Evolutionary conservation across 2,329 filamentous ascomycete genomes (phyloP), one percentile per base, ranked within the genome.

Genomic region (Cryphonectria parasitica): DNA sequence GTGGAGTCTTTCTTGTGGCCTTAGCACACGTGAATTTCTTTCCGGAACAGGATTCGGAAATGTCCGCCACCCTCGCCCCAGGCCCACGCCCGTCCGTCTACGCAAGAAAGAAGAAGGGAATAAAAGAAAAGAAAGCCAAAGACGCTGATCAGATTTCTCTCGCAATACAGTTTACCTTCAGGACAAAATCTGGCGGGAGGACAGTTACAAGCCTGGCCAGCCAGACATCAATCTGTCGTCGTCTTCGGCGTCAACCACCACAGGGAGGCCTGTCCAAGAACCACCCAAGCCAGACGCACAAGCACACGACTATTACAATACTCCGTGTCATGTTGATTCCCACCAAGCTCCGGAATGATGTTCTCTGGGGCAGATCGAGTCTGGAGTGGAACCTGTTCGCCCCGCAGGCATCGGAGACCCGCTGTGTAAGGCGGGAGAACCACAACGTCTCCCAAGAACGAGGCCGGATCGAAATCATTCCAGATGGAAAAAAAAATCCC

Each of bases 41-140:
- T 17, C 39, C 56, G 43, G 41, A n/a, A 4, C 19, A 68, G 66
- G n/a, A 45, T 52, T 28, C 66, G 66, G 66, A 54, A 63, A 62
- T 63, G 25, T 63, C 66, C 66, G 66, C 36, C 25, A 2, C 31
- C 43, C 43, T 60, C 52, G 31, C 15, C 43, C 61, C 19, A 64
- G 61, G 36, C n/a, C n/a, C 39, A 25, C 36, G 22, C n/a, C 15
- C 1, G 39, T 58, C 54, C 31, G 39, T 58, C 54, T 34, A n/a
- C 10, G 36, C 61, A 39, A 25, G 5, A n/a, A 49, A 49, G 45
- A 49, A n/a, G 41, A 17, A 43, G 15, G 41, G 3, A 2, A 49
- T 0, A 49, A 10, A n/a, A n/a, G 6, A n/a, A n/a, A n/a, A 49
- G 7, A n/a, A 5, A n/a, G 8, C 10, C 22, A 22, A 49, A n/a